phyloP scores from a whole-genome alignment of 2,329 filamentous ascomycete genomes.

The Fusarium avenaceum region DNA sequence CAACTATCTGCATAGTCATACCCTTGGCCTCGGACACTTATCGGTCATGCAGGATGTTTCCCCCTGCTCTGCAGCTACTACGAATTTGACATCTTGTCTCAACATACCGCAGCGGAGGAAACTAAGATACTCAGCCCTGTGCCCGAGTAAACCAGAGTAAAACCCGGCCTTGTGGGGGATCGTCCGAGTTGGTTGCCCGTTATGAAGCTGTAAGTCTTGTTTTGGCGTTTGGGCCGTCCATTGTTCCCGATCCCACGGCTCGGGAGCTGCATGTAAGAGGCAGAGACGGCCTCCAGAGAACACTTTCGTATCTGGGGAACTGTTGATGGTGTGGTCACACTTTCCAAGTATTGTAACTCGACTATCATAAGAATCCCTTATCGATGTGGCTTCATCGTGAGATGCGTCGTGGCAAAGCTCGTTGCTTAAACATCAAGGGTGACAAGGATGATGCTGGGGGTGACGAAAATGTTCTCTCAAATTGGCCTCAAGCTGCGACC shows the following conservation, averaged over 20 bases:
- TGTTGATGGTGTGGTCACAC: constrained; percentile 18
- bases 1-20: neutral
- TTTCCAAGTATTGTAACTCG: neutral
- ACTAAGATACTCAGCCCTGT: constrained; percentile 28
- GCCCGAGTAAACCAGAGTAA: neutral
- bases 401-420: constrained; percentile 12
- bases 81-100: constrained; percentile 15
- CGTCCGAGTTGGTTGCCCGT: constrained; percentile 27
- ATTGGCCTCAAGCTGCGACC: constrained; percentile 26
- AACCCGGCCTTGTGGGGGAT: constrained; percentile 12
- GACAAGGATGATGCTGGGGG: constrained; percentile 16
- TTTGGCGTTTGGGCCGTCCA: constrained; percentile 29
- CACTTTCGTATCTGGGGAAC: constrained; percentile 1
- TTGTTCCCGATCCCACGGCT: constrained; percentile 37
- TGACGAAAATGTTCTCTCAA: constrained; percentile 24
- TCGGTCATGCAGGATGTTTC: constrained; percentile 16
- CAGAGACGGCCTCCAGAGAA: constrained; percentile 23
- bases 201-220: constrained; percentile 9
- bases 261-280: constrained; percentile 33
- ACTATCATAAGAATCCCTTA: neutral
- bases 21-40: too few species aligned
- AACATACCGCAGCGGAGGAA: constrained; percentile 3
- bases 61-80: constrained; percentile 2
- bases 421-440: constrained; percentile 9
- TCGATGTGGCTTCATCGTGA: constrained; percentile 21